These are phyloP conservation scores for Ophiostoma pallidulum DNA, from an alignment of 2,329 filamentous ascomycete genomes.

Conservation along the genomic window DNA sequence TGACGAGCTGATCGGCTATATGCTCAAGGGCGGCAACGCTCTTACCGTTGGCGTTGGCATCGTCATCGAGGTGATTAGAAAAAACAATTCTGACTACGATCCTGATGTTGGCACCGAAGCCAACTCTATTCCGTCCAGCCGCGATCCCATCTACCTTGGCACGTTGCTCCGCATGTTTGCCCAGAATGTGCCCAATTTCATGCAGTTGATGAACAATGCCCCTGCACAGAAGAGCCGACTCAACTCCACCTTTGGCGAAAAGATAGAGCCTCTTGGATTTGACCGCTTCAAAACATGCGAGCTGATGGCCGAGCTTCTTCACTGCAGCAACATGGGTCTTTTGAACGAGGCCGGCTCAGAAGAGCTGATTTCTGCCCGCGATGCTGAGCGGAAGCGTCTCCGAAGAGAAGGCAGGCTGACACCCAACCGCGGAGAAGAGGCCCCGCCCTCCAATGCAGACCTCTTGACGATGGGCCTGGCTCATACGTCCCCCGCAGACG, in stretches of 20 bases:
- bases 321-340: constrained; percentile 97
- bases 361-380: constrained; percentile 69
- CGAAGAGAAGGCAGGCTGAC: constrained; percentile 67
- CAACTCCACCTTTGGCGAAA: constrained; percentile 79
- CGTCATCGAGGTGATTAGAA: constrained; percentile 95
- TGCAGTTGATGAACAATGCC: constrained; percentile 75
- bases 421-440: constrained; percentile 30
- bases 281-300: constrained; percentile 99
- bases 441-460: constrained; percentile 43
- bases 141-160: constrained; percentile 92
- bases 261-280: constrained; percentile 90
- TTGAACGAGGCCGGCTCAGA: constrained; percentile 88
- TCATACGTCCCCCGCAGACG: constrained; percentile 45
- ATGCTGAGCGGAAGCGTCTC: constrained; percentile 71
- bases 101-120: constrained; percentile 78
- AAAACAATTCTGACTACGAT: constrained; percentile 99
- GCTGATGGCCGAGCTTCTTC: constrained; percentile 91
- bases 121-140: constrained; percentile 67
- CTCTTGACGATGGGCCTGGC: constrained; percentile 51
- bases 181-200: constrained; percentile 85
- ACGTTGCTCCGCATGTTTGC: constrained; percentile 84
- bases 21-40: constrained; percentile 89
- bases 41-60: constrained; percentile 95
- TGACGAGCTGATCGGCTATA: constrained; percentile 75
- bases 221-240: constrained; percentile 65